Evolutionary conservation across 2,329 filamentous ascomycete species (phyloP), one percentile per base, ranked within the genome.

Genomic region (Biscogniauxia sp.): DNA sequence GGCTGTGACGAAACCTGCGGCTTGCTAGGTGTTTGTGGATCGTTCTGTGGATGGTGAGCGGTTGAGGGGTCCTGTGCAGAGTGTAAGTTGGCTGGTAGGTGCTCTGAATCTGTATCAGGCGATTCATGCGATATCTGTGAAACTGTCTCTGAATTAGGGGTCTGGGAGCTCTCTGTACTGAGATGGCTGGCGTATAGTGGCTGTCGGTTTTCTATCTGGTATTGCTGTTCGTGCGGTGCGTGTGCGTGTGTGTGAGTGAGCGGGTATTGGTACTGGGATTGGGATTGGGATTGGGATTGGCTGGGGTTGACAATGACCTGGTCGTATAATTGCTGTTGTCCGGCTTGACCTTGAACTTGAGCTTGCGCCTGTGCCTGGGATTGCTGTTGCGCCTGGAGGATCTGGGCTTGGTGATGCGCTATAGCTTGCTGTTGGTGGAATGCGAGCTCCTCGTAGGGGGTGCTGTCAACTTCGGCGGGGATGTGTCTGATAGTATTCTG

Each of bases 91-190:
- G 74, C 70, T 62, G 77, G 70, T 53, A 69, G 70, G 59, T 77
- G 75, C 61, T 84, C 83, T 49, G 77, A 76, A 64, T 86, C 84
- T 51, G 78, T 76, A 19, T 80, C 72, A 41, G 81, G 82, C 37
- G 85, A 87, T 61, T 88, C 86, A 78, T 84, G 80, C 70, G 86
- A 88, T 66, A 86, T 72, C 72, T 88, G 85, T 6, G 85, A 88
- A 45, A 85, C 73, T 5, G 85, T 86, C 72, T 88, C 86, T 26
- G 84, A 75, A 68, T 86, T 87, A 59, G 77, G 77, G 45, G 74
- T 76, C 64, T 79, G 78, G 45, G 75, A 63, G 54, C 58, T 67
- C 55, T 69, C 65, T 32, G 70, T 73, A 61, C 70, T 67, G 54
- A 75, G 67, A 49, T 73, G 71, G 19, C 64, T 64, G 45, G 60